A percentile compares a stretch with the other conserved stretches of the same genome.
Conservation (phyloP, 2,329 filamentous ascomycete species). For the Arthroderma sp. region DNA sequence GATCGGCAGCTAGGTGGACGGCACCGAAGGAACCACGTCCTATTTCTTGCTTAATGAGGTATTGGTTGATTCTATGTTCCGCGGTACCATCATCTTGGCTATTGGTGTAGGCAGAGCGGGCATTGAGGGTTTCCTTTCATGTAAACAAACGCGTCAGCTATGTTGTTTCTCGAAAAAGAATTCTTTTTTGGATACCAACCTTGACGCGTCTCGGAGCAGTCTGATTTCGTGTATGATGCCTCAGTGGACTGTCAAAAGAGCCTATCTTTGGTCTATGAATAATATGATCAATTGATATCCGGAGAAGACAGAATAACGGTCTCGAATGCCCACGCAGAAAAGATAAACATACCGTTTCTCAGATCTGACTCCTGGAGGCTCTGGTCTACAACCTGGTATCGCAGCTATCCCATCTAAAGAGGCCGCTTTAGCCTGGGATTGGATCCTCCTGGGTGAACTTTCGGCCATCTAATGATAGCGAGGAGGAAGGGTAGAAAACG, state of each 20-base stretch:
- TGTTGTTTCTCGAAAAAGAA: no score
- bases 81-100: slow-evolving; percentile 69
- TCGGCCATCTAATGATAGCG: no score
- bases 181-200: slow-evolving; percentile 35
- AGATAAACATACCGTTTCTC: no score
- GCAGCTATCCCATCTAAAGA: no score
- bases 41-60: slow-evolving; percentile 86
- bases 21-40: slow-evolving; percentile 92
- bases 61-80: slow-evolving; percentile 87
- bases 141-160: no score
- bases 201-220: slow-evolving; percentile 51
- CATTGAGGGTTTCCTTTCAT: slow-evolving; percentile 86
- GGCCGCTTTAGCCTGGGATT: no score
- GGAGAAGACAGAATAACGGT: neutral
- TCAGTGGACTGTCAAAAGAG: slow-evolving; percentile 9
- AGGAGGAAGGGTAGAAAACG: no score
- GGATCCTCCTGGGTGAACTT: no score
- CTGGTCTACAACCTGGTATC: no score
- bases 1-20: slow-evolving; percentile 79
- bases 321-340: no score
- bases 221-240: slow-evolving; percentile 42
- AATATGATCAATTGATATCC: slow-evolving; percentile 1
- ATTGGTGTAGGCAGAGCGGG: slow-evolving; percentile 71
- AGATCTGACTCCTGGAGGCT: no score
- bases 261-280: no score